Evolutionary conservation across 768 basidiomycete genomes (phyloP).

Genomic region (Cystobasidium ongulense): DNA sequence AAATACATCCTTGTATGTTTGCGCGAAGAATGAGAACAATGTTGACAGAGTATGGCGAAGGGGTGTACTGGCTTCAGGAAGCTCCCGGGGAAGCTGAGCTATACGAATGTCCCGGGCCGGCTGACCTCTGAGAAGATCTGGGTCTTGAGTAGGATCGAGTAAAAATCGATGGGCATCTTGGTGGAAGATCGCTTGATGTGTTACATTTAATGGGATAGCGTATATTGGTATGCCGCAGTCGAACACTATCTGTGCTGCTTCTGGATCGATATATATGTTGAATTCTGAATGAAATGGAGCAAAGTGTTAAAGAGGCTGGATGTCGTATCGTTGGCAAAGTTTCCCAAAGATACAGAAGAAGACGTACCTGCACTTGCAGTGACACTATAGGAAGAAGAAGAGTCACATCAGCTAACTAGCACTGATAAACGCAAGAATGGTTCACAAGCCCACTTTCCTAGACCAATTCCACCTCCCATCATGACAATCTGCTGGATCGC

Average conservation of each 20-base stretch:
- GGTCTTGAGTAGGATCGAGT: slow-evolving; percentile 46
- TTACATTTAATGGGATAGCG: slow-evolving; percentile 58
- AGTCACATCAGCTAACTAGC: no score
- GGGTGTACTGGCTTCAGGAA: slow-evolving; percentile 46
- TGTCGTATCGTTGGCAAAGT: no score
- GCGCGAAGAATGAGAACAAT: slow-evolving; percentile 64
- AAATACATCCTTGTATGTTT: slow-evolving; percentile 59
- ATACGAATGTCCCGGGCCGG: no score
- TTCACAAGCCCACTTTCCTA: no score
- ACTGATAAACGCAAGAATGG: no score
- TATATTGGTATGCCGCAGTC: slow-evolving; percentile 59
- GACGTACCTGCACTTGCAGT: slow-evolving; percentile 61
- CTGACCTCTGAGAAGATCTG: not conserved
- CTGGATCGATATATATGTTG: slow-evolving; percentile 73
- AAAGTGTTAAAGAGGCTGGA: slow-evolving; percentile 29
- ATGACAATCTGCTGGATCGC: slow-evolving; percentile 66
- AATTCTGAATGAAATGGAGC: slow-evolving; percentile 52
- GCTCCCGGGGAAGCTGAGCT: slow-evolving; percentile 44
- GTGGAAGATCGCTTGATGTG: slow-evolving; percentile 73
- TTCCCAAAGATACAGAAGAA: no score
- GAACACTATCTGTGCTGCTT: slow-evolving; percentile 73
- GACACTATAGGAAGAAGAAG: no score
- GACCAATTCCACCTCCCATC: slow-evolving; percentile 84
- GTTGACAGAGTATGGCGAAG: slow-evolving; percentile 69
- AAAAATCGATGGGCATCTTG: slow-evolving; percentile 53